These are phyloP conservation scores for Glarea lozoyensis DNA, from an alignment of 495 filamentous ascomycete genomes.

Conservation along the genomic window DNA sequence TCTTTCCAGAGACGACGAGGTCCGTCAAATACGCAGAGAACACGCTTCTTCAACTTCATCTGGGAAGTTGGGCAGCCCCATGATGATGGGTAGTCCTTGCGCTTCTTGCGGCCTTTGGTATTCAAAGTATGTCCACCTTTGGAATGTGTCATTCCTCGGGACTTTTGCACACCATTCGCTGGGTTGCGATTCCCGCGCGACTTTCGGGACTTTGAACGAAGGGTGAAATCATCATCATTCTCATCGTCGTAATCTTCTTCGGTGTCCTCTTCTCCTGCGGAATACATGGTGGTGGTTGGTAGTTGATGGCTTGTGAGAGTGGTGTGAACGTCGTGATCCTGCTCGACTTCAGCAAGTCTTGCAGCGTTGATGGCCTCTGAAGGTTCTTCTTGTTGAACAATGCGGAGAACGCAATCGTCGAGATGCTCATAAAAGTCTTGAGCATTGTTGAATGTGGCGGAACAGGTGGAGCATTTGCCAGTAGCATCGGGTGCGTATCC, in stretches of 20 bases:
- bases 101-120: slow-evolving; percentile 68
- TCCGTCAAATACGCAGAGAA: slow-evolving; percentile 88
- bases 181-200: slow-evolving; percentile 28
- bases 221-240: slow-evolving; percentile 50
- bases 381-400: slow-evolving; percentile 95
- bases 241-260: slow-evolving; percentile 50
- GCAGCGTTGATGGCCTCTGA: slow-evolving; percentile 92
- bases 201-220: slow-evolving; percentile 30
- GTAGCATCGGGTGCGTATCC: slow-evolving; percentile 65
- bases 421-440: slow-evolving; percentile 99
- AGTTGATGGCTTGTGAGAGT: slow-evolving; percentile 77
- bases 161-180: slow-evolving; percentile 37
- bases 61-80: slow-evolving; percentile 87
- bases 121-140: slow-evolving; percentile 51
- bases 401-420: slow-evolving; percentile 95
- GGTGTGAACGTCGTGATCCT: slow-evolving; percentile 73
- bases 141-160: slow-evolving; percentile 48
- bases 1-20: slow-evolving; percentile 86
- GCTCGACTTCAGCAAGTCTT: slow-evolving; percentile 69
- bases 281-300: slow-evolving; percentile 40
- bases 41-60: slow-evolving; percentile 97
- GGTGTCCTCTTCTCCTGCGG: slow-evolving; percentile 47
- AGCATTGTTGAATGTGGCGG: slow-evolving; percentile 80
- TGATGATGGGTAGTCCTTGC: slow-evolving; percentile 81
- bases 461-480: slow-evolving; percentile 95